Conservation (phyloP, 1,284 basidiomycete genomes). For the Ceratobasidium sp. region DNA sequence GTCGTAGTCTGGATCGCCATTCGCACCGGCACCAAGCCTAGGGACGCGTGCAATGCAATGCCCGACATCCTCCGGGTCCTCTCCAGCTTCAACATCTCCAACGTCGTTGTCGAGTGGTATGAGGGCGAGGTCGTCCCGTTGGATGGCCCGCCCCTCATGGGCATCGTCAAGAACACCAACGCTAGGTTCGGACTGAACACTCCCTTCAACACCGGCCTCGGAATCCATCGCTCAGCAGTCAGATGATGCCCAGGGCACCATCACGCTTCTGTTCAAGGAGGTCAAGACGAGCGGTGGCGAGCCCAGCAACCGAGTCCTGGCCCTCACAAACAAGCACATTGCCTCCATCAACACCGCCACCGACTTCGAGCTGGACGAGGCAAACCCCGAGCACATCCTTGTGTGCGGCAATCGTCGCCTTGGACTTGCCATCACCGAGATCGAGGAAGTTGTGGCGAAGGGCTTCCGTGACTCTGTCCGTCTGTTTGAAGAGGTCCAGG, state of each 20-base stretch:
- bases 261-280: conserved; percentile 45
- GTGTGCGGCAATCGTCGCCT: too few species aligned
- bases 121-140: conserved; percentile 17
- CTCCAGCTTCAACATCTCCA: conserved; percentile 23
- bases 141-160: conserved; percentile 40
- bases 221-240: conserved; percentile 15
- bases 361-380: too few species aligned
- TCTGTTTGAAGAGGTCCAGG: conserved; percentile 8
- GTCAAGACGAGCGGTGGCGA: conserved; percentile 5
- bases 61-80: conserved; percentile 51
- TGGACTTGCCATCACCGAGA: not conserved
- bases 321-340: conserved; percentile 22
- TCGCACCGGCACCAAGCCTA: conserved; percentile 49
- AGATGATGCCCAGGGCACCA: conserved; percentile 42
- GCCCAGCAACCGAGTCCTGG: conserved; percentile 25
- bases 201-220: too few species aligned
- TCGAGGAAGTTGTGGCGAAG: not conserved
- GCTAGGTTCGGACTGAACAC: not conserved
- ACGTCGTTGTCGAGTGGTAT: conserved; percentile 53
- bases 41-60: conserved; percentile 51
- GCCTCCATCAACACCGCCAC: conserved; percentile 2
- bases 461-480: too few species aligned
- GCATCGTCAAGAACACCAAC: conserved; percentile 28
- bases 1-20: conserved; percentile 52
- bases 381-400: too few species aligned